Percentiles rank a stretch among this genome's conserved stretches.
phyloP scores from a whole-genome alignment of 345 rosid genomes.

The Abelmoschus esculentus region DNA sequence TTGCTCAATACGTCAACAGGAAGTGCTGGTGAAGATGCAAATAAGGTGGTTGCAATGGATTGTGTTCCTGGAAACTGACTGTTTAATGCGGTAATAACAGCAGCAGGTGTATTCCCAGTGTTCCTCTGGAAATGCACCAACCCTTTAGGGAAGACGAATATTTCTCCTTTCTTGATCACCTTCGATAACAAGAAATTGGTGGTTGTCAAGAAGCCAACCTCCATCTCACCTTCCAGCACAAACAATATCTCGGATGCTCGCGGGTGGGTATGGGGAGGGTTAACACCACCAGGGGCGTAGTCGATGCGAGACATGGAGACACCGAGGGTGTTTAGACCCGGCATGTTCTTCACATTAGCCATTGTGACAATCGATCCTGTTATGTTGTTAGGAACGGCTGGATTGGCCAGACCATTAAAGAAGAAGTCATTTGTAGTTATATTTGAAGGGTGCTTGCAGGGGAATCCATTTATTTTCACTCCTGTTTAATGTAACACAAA shows the following conservation, averaged over 20 bases:
- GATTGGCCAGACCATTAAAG: conserved; percentile 36
- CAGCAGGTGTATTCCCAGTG: conserved; percentile 28
- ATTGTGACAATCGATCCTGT: conserved; percentile 33
- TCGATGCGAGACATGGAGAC: conserved; percentile 57
- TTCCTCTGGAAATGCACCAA: conserved; percentile 64
- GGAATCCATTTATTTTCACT: conserved; percentile 45
- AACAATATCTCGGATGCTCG: conserved; percentile 51
- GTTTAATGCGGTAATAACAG: conserved; percentile 50
- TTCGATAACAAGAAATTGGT: conserved; percentile 40
- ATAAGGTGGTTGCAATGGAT: conserved; percentile 37
- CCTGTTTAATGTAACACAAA: conserved; percentile 17
- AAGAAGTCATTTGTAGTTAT: conserved; percentile 39
- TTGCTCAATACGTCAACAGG: conserved; percentile 40
- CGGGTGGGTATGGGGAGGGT: conserved; percentile 78
- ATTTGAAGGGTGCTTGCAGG: conserved; percentile 36
- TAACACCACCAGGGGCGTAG: conserved; percentile 53
- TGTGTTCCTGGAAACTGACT: conserved; percentile 66
- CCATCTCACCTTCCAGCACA: conserved; percentile 48
- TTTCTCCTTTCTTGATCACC: conserved; percentile 42
- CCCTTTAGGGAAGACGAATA: conserved; percentile 55
- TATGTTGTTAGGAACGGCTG: conserved; percentile 45
- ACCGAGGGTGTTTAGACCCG: conserved; percentile 67
- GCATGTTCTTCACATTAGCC: conserved; percentile 46
- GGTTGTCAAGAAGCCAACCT: conserved; percentile 56
- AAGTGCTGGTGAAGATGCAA: conserved; percentile 38